Base-by-base conservation (phyloP, 805 yeast species). In the Ogataea allantospora region DNA sequence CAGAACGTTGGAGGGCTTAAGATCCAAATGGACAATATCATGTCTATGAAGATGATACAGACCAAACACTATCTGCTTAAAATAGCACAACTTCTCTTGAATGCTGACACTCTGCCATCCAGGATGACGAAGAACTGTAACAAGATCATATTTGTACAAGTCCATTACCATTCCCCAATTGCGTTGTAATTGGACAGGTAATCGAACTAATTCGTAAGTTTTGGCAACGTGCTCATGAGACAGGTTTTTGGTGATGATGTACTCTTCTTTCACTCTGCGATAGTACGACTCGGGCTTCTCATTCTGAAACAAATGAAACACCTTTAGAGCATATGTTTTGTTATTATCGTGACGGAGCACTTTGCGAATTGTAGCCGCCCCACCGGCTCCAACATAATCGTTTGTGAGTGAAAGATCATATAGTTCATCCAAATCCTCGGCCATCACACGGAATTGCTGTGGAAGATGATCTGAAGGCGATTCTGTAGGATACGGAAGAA, bases 91-190 rank as follows among this genome's bases (percentile, higher is more conserved):
- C 45, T 76, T 77, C 51, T 82, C 88, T 15, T 39, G 53, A 4
- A 73, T 43, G 9, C 73, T 67, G 1, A 71, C 53, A 13, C 30
- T 50, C 50, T 73, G 77, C 87, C 88, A 83, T 11, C 78, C 80
- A 0, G 78, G 66, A 45, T 71, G 70, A 23, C 69, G 62, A 34
- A 82, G 73, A 32, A 76, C 53, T 39, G 71, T 67, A 51, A 78
- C 78, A 31, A 83, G 59, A 57, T 83, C 93, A 33, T 81, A 81
- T 14, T 60, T 61, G 49, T 87, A 81, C 36, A 62, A 71, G 46
- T 81, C 86, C 70, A 83, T 64, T 3, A 80, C 70, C 56, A 83
- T 74, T 2, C 91, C 93, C 93, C 93, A 84, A 2, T 86, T 82
- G 46, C 88, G 65, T 2, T 75, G 68, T 43, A 80, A 58, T 14